These are phyloP conservation scores for Cyberlindnera mrakii DNA, from an alignment of 805 yeast genomes.

Conservation along the genomic window DNA sequence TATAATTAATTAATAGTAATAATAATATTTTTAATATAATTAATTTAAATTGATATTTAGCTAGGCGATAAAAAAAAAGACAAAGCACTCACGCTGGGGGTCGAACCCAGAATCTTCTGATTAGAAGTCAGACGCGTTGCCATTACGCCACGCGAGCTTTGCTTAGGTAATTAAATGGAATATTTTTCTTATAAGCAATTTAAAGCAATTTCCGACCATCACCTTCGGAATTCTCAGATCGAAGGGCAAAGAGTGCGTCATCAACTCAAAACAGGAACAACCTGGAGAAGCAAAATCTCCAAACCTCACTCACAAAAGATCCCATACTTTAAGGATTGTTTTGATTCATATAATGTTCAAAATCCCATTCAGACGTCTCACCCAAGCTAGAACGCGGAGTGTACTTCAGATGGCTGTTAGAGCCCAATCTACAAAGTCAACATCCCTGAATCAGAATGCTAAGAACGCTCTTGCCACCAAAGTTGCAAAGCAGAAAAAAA, in stretches of 20 bases:
- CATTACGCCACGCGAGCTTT: constrained; percentile 49
- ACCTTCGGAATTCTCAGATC: too few relatives aligned
- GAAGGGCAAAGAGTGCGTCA: too few relatives aligned
- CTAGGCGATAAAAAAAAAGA: neutral
- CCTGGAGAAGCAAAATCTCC: too few relatives aligned
- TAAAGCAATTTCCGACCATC: too few relatives aligned
- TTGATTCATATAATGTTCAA: neutral
- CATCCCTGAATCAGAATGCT: constrained; percentile 1
- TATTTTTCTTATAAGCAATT: too few relatives aligned
- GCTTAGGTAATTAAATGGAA: neutral
- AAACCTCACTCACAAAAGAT: too few relatives aligned
- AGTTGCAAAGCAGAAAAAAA: constrained; percentile 9
- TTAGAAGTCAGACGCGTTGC: constrained; percentile 53
- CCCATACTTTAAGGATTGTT: too few relatives aligned
- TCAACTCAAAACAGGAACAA: too few relatives aligned
- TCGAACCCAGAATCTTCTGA: constrained; percentile 52
- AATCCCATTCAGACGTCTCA: neutral
- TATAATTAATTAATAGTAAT: too few relatives aligned
- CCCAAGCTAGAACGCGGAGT: neutral
- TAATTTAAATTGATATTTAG: too few relatives aligned
- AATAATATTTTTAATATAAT: too few relatives aligned
- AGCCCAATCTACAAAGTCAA: constrained; percentile 1
- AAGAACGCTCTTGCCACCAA: constrained; percentile 14
- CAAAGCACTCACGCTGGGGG: constrained; percentile 47
- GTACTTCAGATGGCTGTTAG: neutral